A percentile compares a stretch with the other conserved stretches of the same genome.
These are phyloP conservation scores for Mangifera indica DNA, from an alignment of 345 rosid genomes.

Conservation along the genomic window DNA sequence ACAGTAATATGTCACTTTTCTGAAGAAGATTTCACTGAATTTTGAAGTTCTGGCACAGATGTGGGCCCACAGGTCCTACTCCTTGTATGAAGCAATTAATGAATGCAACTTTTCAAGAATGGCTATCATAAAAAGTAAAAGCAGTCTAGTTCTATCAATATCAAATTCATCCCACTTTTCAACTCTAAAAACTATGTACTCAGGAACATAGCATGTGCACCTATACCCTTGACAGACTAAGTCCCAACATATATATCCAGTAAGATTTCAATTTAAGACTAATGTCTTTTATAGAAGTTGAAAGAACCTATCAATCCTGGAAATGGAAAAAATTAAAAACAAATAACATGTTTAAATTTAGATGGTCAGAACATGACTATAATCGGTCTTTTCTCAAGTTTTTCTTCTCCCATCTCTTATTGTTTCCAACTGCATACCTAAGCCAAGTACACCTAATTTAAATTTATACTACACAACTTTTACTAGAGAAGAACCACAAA, in stretches of 20 bases:
- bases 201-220: neutral
- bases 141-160: neutral
- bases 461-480: neutral
- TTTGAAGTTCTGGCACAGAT: neutral
- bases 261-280: neutral
- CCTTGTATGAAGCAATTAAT: neutral
- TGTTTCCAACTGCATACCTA: neutral
- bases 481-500: neutral
- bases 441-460: neutral
- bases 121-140: neutral
- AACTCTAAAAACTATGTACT: neutral
- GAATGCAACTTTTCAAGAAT: slow-evolving; percentile 4
- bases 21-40: neutral
- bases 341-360: too few species aligned
- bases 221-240: neutral
- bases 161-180: neutral
- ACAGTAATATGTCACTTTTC: too few species aligned
- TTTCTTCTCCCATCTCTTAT: neutral
- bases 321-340: neutral
- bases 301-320: neutral
- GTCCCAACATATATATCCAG: neutral
- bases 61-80: neutral
- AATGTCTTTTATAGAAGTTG: too few species aligned
- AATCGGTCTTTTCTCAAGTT: neutral
- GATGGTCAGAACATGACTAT: neutral